These are phyloP conservation scores for Cryphonectria carpinicola DNA, from an alignment of 2,329 filamentous ascomycete genomes.

Conservation along the genomic window DNA sequence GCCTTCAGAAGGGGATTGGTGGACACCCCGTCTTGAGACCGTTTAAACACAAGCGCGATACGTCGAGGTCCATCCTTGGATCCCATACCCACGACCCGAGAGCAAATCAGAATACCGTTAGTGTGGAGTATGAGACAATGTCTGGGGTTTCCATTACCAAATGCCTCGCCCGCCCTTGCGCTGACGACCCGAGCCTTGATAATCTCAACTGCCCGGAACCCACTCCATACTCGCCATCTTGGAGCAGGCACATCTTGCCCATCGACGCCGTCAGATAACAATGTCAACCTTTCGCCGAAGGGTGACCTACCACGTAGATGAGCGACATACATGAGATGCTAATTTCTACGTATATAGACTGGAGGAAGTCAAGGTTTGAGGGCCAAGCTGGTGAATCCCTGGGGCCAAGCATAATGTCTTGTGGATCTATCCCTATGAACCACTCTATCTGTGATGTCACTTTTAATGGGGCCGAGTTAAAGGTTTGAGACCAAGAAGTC, in stretches of 20 bases:
- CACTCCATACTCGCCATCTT: not conserved
- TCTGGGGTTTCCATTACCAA: slow-evolving; percentile 11
- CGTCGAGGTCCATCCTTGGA: not conserved
- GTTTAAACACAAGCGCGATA: not conserved
- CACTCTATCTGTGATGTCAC: slow-evolving; percentile 9
- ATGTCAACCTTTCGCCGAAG: not conserved
- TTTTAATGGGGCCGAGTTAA: slow-evolving; percentile 12
- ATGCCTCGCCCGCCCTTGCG: not conserved
- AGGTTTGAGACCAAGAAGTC: not conserved
- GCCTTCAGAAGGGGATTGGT: not conserved
- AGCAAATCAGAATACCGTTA: not conserved
- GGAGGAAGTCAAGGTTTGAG: not conserved
- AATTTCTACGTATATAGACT: not conserved
- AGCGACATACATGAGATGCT: not conserved
- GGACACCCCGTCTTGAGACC: not conserved
- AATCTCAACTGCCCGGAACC: not conserved
- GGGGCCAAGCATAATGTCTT: not conserved
- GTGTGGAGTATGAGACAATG: slow-evolving; percentile 13
- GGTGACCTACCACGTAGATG: not conserved
- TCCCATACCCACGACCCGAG: not conserved
- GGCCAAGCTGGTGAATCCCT: slow-evolving; percentile 1
- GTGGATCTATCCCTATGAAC: slow-evolving; percentile 3
- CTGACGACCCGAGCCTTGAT: not conserved
- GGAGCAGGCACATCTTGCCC: not conserved
- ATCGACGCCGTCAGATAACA: not conserved